Evolutionary conservation across 2,329 filamentous ascomycete species (phyloP), one percentile per base, ranked within the genome.

Genomic region (Pyrenophora tritici-repentis): DNA sequence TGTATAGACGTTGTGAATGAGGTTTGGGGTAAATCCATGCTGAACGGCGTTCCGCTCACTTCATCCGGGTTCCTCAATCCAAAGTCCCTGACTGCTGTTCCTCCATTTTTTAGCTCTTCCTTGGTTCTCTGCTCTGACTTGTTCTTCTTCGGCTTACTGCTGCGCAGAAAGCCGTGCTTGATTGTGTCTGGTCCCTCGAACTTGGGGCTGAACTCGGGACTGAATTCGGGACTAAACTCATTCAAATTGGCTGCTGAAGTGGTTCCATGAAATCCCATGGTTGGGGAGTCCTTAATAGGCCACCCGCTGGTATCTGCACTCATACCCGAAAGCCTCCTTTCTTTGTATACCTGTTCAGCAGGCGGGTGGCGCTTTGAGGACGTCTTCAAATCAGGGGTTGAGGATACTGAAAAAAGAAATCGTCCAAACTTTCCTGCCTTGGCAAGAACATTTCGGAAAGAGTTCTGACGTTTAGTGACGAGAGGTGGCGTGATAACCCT

Each of bases 381-480:
- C 6, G 55, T 56, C 18, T 61, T 61, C 2, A 46, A 37, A 7
- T 46, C 47, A 13, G 47, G 37, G 14, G 58, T 45, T 2, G 47
- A 49, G 2, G 61, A 56, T 14, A 50, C 49, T 7, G 55, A 46
- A n/a, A 66, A 51, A 6, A 63, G 22, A 17, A 47, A 52, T 10
- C 62, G 57, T 5, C 51, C 33, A 3, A 59, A 42, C 39, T 45
- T 59, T 35, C 51, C 50, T 2, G 41, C 42, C 8, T 42, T 47
- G 14, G 33, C 49, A 22, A 42, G 16, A 1, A 47, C 41, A 9
- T 40, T 36, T n/a, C 48, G 40, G 3, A 48, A 12, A 1, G 47
- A 36, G 6, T 29, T 33, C 24, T 37, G 31, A n/a, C 14, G 13
- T 33, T 36, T 43, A n/a, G 22, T 16, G 39, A 32, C 3, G 16